Evolutionary conservation across 495 filamentous ascomycete species (phyloP), one percentile per base, ranked within the genome.

Genomic region (Xylaria nigripes): DNA sequence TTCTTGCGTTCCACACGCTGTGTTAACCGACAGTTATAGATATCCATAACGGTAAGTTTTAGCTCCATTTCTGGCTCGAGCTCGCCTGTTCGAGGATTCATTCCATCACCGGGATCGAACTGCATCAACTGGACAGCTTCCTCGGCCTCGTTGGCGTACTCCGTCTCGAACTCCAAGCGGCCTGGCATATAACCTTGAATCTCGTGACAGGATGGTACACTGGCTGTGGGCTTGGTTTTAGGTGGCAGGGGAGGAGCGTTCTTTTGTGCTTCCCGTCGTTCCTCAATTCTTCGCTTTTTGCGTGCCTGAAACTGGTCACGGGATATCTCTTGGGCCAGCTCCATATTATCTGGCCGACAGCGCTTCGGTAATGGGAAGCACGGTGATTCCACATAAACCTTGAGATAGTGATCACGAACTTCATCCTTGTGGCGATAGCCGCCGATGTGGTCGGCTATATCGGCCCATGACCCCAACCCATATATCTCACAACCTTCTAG

Each of bases 151-250:
- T 99, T 97, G 62, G 90, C 84, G 68, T 92, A 95, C 62, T 99
- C 93, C 0, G 88, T 95, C 76, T 99, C 93, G 62, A 97, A 99
- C 65, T 99, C 93, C 54, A 99, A 71, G 18, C 93, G 89, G 32
- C 94, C 93, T 2, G 93, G 93, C 93, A 99, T 99, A 69, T 95
- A 99, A 3, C 93, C 93, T 66, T 94, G 87, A 24, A 99, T 92
- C 67, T 99, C 93, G 69, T 99, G 93, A 67, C 94, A 97, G 24
- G 91, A 81, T 15, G 93, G 93, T 3, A 94, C 88, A 72, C 85
- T 90, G 22, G 91, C 89, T 2, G 91, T 96, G 0, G 93, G 93
- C 63, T 97, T 97, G 65, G 90, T 88, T 70, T 95, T 96, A 12
- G 93, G 91, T 18, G 87, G 86, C 21, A 88, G 78, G 3, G 90